Base-by-base conservation (phyloP, 805 yeast genomes). In the Yamadazyma phyllophila region DNA sequence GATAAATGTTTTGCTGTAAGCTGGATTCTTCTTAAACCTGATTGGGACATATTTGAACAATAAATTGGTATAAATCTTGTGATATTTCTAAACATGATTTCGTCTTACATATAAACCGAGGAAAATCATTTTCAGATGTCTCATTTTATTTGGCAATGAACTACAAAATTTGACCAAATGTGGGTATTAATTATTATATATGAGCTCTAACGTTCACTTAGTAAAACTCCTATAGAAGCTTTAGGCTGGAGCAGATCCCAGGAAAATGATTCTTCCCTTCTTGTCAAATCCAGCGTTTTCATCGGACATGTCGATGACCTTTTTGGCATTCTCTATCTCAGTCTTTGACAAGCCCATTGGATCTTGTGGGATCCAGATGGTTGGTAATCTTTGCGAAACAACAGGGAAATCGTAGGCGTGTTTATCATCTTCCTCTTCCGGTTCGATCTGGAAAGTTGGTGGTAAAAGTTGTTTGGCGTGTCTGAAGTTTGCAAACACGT, bases 341-440 rank as follows among this genome's bases (percentile, higher is more conserved):
- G 58, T 60, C 1, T 72, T 66, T 1, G 96, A 85, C 55, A 88
- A 77, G 1, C 98, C 98, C 78, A 81, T 80, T 8, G 88, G 84
- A 62, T 92, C 99, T 47, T 72, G 71, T n/a, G 97, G 95, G 57
- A 92, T 80, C 99, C 99, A 92, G 15, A 92, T 67, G n/a, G 74
- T 71, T 1, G 96, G 96, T 54, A 87, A 77, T 37, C 72, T 62
- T 0, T 84, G 84, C 24, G 80, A 69, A 13, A 84, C 82, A 6
- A 84, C 87, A 2, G 97, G 97, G 58, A 76, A 78, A 57, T 81
- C 80, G 65, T 84, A 92, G 0, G 96, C 94, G 50, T 78, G 81
- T 41, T 60, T 67, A 46, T 77, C 72, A 47, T 80, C 82, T 12
- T 64, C 73, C 15, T 24, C 39, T 4, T 65, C 71, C 2, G 74